Evolutionary conservation across 169 alveolate genomes (phyloP), one percentile per base, ranked within the genome.

Genomic region (Plasmodium coatneyi): DNA sequence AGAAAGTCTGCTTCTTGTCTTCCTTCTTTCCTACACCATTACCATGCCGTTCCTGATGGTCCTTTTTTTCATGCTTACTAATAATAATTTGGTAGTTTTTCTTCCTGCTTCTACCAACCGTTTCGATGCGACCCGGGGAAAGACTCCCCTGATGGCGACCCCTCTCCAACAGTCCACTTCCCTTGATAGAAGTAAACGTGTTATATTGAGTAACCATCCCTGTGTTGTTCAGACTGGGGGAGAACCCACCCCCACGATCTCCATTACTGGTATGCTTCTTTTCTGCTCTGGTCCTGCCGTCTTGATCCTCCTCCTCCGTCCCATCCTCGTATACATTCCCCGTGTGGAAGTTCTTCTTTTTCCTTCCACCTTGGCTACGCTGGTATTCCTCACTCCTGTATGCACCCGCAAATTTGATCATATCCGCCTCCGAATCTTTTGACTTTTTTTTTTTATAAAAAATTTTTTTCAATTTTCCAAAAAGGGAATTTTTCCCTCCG

Each of bases 401-500:
- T 9, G 0, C 36, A 66, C 5, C 19, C 19, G 43, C 32, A 84
- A 25, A 71, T 84, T 71, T 71, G 12, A 14, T 22, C 46, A 43
- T 16, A 0, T 46, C 71, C 16, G n/a, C 56, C 3, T 84, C 84
- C 3, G 28, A 43, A 86, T 86, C 43, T 9, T 86, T 52, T 1
- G 82, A 41, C 43, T 72, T 86, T 86, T 74, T 84, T 46, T 49
- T 86, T 74, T 86, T 86, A 43, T 86, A 86, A 76, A 86, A 86
- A 7, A 86, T 66, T 25, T 86, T 32, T 74, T 86, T 86, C 70
- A 86, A 22, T 36, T 74, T 86, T 74, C 83, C 80, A 74, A 86
- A 86, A 74, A 86, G 52, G 2, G 93, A 86, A 41, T 49, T 72
- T 25, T 32, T 86, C 76, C 43, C 60, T 12, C 60, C 39, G n/a